Percentiles rank a stretch among this genome's conserved stretches.
Evolutionary conservation across 345 rosid species (phyloP).

Genomic region (Camelina neglecta): DNA sequence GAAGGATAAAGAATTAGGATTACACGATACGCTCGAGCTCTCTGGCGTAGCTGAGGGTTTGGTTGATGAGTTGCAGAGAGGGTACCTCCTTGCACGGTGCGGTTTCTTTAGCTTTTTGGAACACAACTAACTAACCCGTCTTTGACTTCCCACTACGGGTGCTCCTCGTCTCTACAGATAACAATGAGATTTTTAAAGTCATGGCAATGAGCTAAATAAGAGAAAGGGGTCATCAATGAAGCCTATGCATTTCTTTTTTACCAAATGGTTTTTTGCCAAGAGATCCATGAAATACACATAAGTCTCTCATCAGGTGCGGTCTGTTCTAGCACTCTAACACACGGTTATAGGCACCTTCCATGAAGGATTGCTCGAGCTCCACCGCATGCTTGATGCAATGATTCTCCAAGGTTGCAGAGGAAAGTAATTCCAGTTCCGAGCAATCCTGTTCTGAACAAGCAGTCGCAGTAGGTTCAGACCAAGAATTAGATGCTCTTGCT

Average conservation of each 20-base stretch:
- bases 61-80: constrained; percentile 90
- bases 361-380: constrained; percentile 96
- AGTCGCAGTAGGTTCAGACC: constrained; percentile 95
- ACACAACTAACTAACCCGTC: constrained; percentile 56
- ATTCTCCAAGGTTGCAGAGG: constrained; percentile 76
- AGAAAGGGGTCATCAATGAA: not conserved
- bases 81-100: constrained; percentile 92
- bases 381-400: constrained; percentile 90
- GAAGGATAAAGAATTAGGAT: not conserved
- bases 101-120: constrained; percentile 86
- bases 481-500: constrained; percentile 74
- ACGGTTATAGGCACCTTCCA: constrained; percentile 94
- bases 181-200: not conserved
- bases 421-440: constrained; percentile 77
- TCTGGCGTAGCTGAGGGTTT: constrained; percentile 89
- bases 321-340: constrained; percentile 80
- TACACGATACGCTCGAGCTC: constrained; percentile 94
- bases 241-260: constrained; percentile 27
- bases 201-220: not conserved
- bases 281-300: constrained; percentile 94
- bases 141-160: constrained; percentile 87
- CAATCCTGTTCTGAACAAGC: constrained; percentile 88
- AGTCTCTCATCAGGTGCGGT: constrained; percentile 74
- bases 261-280: constrained; percentile 89
- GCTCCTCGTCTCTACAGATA: constrained; percentile 77